Conservation (phyloP, 768 basidiomycete genomes). For the Phylloporus sp. region DNA sequence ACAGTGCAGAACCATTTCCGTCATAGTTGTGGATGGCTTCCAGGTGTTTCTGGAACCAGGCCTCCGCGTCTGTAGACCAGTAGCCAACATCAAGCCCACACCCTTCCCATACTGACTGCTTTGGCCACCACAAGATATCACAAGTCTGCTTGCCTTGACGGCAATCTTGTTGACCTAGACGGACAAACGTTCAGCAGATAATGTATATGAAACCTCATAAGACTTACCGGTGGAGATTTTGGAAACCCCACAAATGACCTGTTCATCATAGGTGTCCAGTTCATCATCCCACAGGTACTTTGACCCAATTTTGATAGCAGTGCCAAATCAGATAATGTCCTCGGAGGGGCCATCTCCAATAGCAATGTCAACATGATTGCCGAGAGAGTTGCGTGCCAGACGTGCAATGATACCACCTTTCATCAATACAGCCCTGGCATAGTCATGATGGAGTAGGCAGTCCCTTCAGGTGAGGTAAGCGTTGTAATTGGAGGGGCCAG, state of each 20-base stretch:
- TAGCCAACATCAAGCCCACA: background rate
- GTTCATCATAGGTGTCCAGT: background rate
- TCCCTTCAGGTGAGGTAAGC: slow-evolving; percentile 2
- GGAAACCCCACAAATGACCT: slow-evolving; percentile 1
- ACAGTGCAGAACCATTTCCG: background rate
- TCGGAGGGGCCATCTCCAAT: too few species aligned
- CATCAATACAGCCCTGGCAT: slow-evolving; percentile 1
- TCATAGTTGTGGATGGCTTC: background rate
- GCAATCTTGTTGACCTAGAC: background rate
- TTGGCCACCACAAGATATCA: slow-evolving; percentile 1
- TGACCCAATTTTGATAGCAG: background rate
- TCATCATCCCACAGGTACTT: slow-evolving; percentile 4
- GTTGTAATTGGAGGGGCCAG: background rate
- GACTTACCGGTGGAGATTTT: slow-evolving; percentile 1
- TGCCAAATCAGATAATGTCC: background rate
- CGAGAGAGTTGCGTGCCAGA: background rate
- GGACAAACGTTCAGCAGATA: background rate
- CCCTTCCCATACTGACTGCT: background rate
- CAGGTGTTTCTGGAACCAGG: slow-evolving; percentile 1
- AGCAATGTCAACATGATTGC: too few species aligned
- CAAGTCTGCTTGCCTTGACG: background rate
- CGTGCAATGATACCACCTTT: slow-evolving; percentile 2
- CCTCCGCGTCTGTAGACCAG: background rate
- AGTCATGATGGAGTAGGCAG: background rate
- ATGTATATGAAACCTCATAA: background rate